A percentile compares a stretch with the other conserved stretches of the same genome.
These are phyloP conservation scores for Cryphonectria carpinicola DNA, from an alignment of 2,329 filamentous ascomycete genomes.

Conservation along the genomic window DNA sequence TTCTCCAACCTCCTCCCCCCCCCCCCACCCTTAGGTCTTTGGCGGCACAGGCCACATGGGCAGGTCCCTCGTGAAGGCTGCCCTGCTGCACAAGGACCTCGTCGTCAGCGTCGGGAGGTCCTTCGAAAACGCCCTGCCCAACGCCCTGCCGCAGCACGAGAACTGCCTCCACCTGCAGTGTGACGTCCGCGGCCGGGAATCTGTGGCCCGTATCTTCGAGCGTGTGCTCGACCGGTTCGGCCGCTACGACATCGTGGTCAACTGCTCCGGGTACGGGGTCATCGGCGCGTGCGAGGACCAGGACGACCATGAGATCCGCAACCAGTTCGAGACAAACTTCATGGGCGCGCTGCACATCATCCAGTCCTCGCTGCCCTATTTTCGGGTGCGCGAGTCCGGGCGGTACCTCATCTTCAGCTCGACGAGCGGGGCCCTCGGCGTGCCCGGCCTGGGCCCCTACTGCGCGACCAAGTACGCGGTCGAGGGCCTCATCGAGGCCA, in stretches of 20 bases:
- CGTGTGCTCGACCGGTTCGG: slow-evolving; percentile 75
- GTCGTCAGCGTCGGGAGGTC: slow-evolving; percentile 86
- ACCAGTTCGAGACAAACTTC: slow-evolving; percentile 98
- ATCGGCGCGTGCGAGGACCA: slow-evolving; percentile 97
- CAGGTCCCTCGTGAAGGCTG: slow-evolving; percentile 82
- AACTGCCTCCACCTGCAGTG: slow-evolving; percentile 83
- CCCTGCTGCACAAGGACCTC: slow-evolving; percentile 77
- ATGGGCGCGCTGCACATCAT: slow-evolving; percentile 95
- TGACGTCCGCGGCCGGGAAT: slow-evolving; percentile 82
- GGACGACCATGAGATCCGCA: slow-evolving; percentile 90
- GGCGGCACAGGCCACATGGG: slow-evolving; percentile 98
- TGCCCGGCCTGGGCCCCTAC: slow-evolving; percentile 90
- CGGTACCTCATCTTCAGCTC: slow-evolving; percentile 95
- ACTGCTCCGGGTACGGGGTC: slow-evolving; percentile 93
- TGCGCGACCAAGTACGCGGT: slow-evolving; percentile 98
- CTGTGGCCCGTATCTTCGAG: slow-evolving; percentile 73
- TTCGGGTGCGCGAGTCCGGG: slow-evolving; percentile 74
- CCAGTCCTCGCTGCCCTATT: slow-evolving; percentile 84
- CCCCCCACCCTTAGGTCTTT: slow-evolving; percentile 67
- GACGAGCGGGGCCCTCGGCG: slow-evolving; percentile 87
- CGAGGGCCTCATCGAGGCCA: slow-evolving; percentile 91
- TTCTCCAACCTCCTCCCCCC: slow-evolving; percentile 6
- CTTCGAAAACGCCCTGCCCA: slow-evolving; percentile 72
- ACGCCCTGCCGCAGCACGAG: slow-evolving; percentile 72
- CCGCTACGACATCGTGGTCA: slow-evolving; percentile 85